A percentile compares a stretch with the other conserved stretches of the same genome.
Conservation (phyloP, 169 alveolate genomes). For the Amoebophrya sp. region DNA sequence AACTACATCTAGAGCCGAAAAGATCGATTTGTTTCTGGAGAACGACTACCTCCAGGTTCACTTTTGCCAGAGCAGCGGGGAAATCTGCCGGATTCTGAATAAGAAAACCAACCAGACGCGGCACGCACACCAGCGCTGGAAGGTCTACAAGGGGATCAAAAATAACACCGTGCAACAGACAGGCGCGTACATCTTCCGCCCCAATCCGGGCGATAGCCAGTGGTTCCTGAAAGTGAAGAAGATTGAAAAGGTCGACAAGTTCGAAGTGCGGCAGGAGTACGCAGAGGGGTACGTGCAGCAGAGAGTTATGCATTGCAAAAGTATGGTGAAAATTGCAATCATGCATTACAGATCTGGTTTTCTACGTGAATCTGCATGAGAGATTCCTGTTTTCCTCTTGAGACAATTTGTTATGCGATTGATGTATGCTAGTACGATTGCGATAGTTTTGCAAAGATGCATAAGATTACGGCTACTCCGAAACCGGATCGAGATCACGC, state of each 20-base stretch:
- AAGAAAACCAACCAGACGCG: background rate
- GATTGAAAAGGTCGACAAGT: no score
- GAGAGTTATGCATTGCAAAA: no score
- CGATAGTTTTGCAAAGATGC: no score
- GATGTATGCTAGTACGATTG: no score
- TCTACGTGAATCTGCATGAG: no score
- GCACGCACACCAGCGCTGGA: background rate
- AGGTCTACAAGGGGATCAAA: background rate
- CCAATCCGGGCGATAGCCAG: no score
- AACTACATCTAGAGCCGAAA: no score
- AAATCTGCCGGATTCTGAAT: background rate
- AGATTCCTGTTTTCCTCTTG: no score
- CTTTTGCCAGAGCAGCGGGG: background rate
- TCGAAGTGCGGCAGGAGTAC: background rate
- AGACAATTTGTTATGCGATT: no score
- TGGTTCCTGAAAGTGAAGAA: no score
- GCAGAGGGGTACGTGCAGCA: background rate
- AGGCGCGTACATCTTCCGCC: background rate
- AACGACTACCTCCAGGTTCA: background rate
- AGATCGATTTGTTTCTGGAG: background rate
- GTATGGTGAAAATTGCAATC: no score
- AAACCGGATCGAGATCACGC: background rate
- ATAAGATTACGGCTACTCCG: background rate
- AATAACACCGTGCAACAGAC: background rate
- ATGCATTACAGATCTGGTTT: no score